phyloP scores from a whole-genome alignment of 805 yeast genomes.

The Monosporozyma siamensis region DNA sequence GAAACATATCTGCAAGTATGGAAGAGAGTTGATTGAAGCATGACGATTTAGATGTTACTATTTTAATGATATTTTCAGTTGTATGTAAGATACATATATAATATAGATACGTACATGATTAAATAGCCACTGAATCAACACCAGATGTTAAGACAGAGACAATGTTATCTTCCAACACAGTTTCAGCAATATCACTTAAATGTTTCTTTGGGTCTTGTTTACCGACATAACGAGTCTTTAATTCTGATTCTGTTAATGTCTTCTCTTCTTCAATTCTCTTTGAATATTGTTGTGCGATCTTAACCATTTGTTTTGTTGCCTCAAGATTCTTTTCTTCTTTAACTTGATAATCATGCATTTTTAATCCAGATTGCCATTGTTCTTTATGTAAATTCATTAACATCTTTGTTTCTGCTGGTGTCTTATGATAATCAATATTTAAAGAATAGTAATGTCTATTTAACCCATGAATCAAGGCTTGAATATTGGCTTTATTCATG shows the following conservation, averaged over 20 bases:
- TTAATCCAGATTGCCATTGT: conserved; percentile 90
- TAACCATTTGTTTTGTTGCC: conserved; percentile 70
- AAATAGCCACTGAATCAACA: conserved; percentile 83
- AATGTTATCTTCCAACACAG: conserved; percentile 80
- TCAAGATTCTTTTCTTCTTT: conserved; percentile 69
- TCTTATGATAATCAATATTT: conserved; percentile 89
- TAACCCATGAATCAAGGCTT: conserved; percentile 92
- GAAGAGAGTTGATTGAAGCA: conserved; percentile 33
- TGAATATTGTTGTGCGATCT: conserved; percentile 81
- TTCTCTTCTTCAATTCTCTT: conserved; percentile 87
- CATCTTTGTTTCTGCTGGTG: conserved; percentile 88
- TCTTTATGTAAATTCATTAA: conserved; percentile 86
- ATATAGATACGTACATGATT: no score
- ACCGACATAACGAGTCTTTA: conserved; percentile 94
- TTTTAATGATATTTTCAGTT: background rate
- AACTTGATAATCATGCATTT: conserved; percentile 63
- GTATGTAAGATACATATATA: no score
- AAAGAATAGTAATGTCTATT: conserved; percentile 95
- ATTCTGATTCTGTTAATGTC: conserved; percentile 76
- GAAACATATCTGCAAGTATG: conserved; percentile 64
- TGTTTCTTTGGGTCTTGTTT: conserved; percentile 99
- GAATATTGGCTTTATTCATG: conserved; percentile 91
- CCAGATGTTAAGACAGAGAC: conserved; percentile 80
- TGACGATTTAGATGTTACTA: background rate
- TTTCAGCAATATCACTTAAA: conserved; percentile 78